Percentiles rank a stretch among this genome's conserved stretches.
phyloP scores from a whole-genome alignment of 257 asterid species.

The Schizonepeta tenuifolia region DNA sequence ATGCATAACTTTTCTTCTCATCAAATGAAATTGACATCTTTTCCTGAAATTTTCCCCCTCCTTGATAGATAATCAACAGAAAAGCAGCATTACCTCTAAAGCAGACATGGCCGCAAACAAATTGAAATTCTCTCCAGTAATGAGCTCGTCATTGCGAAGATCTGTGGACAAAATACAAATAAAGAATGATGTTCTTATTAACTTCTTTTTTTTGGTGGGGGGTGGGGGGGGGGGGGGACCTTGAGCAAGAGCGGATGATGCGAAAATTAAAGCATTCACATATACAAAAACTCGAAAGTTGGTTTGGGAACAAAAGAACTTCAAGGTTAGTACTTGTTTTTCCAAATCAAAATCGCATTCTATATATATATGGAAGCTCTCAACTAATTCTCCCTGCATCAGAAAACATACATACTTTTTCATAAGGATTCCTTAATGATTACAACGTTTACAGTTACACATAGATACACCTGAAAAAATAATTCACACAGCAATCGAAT shows the following conservation, averaged over 20 bases:
- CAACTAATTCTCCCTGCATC: not conserved
- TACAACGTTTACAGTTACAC: not conserved
- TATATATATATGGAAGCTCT: not conserved
- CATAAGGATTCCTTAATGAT: not conserved
- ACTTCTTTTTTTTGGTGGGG: too few relatives aligned
- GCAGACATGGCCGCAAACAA: slow-evolving; percentile 99
- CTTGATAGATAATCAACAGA: slow-evolving; percentile 4
- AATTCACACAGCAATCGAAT: slow-evolving; percentile 11
- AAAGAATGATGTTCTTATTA: not conserved
- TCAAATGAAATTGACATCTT: slow-evolving; percentile 9
- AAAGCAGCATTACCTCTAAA: slow-evolving; percentile 74
- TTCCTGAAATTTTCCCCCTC: not conserved
- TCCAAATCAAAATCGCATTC: not conserved
- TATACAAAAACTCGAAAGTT: slow-evolving; percentile 13
- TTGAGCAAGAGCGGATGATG: slow-evolving; percentile 21
- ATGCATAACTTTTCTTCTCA: slow-evolving; percentile 3
- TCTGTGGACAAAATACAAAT: slow-evolving; percentile 54
- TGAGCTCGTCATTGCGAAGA: slow-evolving; percentile 87
- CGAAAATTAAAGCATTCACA: slow-evolving; percentile 17
- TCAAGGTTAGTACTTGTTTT: not conserved
- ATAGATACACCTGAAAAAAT: not conserved
- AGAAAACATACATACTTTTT: not conserved
- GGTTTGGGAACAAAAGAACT: not conserved
- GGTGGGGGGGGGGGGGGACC: too few relatives aligned
- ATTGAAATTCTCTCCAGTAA: slow-evolving; percentile 83